These are phyloP conservation scores for Warburgia ugandensis DNA, from an alignment of 164 flowering plant species.

Conservation along the genomic window DNA sequence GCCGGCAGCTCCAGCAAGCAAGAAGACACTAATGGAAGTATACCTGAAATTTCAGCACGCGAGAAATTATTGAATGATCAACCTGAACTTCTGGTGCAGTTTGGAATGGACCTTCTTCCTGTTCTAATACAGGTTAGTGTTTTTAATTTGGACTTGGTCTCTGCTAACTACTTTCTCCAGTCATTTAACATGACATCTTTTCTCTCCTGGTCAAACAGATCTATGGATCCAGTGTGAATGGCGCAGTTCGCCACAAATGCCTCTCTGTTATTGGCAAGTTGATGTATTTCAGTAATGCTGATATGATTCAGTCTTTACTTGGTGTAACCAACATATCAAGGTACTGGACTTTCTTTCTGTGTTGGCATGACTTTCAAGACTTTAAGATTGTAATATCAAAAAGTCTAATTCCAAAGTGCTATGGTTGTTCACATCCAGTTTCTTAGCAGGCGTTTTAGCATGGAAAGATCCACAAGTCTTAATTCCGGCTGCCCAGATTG, in stretches of 20 bases:
- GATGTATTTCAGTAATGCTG: constrained; percentile 90
- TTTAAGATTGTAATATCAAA: no score
- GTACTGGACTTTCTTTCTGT: constrained; percentile 37
- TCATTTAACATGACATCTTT: neutral
- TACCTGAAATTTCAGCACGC: constrained; percentile 62
- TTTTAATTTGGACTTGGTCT: constrained; percentile 4
- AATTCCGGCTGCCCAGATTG: constrained; percentile 88
- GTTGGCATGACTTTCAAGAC: no score
- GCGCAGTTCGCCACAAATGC: constrained; percentile 95
- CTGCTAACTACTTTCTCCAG: constrained; percentile 3
- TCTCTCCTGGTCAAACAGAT: constrained; percentile 41
- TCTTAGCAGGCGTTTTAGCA: constrained; percentile 93
- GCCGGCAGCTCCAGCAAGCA: constrained; percentile 49
- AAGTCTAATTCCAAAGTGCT: constrained; percentile 1
- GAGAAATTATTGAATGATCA: constrained; percentile 76
- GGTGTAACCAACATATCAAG: constrained; percentile 85
- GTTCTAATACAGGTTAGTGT: constrained; percentile 72
- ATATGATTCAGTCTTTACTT: constrained; percentile 76
- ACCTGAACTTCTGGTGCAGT: constrained; percentile 91
- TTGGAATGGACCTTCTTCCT: constrained; percentile 95
- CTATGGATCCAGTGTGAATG: constrained; percentile 96
- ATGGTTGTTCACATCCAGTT: constrained; percentile 30
- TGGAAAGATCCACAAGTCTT: constrained; percentile 97
- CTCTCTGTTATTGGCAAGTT: constrained; percentile 89
- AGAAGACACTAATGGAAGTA: constrained; percentile 56